Base-by-base conservation (phyloP, 805 yeast species). In the Kluyveromyces siamensis region DNA sequence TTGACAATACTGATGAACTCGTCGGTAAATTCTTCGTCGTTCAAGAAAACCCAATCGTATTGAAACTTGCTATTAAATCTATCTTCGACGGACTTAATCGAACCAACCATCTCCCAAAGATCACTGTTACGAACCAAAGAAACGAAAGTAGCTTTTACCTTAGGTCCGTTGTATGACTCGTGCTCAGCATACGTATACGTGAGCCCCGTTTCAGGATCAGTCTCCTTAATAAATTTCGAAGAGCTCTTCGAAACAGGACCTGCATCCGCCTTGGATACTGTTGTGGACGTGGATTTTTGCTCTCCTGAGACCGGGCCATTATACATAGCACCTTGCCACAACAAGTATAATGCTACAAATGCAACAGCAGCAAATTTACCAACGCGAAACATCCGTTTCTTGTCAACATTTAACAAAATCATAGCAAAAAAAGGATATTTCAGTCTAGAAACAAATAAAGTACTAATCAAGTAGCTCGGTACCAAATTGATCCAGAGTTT, bases 41-140 rank as follows among this genome's bases (percentile, higher is more conserved):
- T 90, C 56, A 91, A 70, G 66, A 90, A 90, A 14, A 89, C 90
- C 96, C 96, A 90, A 63, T 88, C 95, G 65, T 90, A 90, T 55
- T 85, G 79, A 68, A 61, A 89, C 52, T 81, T 72, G 45, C 68
- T 65, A 70, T 91, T 89, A 71, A 89, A 89, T 48, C 90, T 76
- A 65, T 84, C 87, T 71, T 87, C 95, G 37, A 87, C 77, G 50
- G 76, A 72, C 49, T 83, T 74, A 51, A 88, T 82, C 6, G 93
- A 79, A 43, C 70, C 73, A 36, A 83, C 53, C 45, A 85, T 69
- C n/a, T 72, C 73, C 55, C 70, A 60, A 52, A 84, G 62, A 57
- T 87, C 96, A 27, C 68, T 59, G 66, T 87, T 82, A 60, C 93
- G 74, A 36, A 87, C 87, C 55, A 87, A 70, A 1, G 89, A 71